These are phyloP conservation scores for Apiotrichum montevideense DNA, from an alignment of 1,284 basidiomycete genomes.

Conservation along the genomic window DNA sequence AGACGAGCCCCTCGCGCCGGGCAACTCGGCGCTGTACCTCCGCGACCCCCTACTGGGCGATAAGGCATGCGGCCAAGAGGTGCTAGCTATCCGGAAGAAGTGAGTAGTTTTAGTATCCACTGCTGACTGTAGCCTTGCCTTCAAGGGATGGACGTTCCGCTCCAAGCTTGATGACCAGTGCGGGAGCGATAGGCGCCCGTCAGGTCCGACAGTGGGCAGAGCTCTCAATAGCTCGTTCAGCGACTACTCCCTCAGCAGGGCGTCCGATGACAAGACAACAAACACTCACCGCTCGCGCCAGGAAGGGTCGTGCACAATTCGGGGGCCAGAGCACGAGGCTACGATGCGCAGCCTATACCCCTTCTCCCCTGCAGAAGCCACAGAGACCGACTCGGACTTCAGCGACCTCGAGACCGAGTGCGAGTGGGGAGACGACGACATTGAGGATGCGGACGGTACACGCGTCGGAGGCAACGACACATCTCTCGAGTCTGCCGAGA, in stretches of 20 bases:
- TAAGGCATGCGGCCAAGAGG: constrained; percentile 72
- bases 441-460: background rate
- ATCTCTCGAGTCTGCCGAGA: background rate
- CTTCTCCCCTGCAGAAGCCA: background rate
- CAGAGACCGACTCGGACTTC: background rate
- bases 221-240: too few relatives aligned
- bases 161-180: background rate
- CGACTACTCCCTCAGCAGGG: too few relatives aligned
- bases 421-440: background rate
- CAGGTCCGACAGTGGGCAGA: background rate
- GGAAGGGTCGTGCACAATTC: background rate
- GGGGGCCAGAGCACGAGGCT: background rate
- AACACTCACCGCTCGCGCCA: background rate
- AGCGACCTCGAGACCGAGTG: constrained; percentile 1
- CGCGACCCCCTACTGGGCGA: constrained; percentile 81
- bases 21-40: constrained; percentile 75
- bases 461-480: too few relatives aligned
- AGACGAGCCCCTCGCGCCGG: constrained; percentile 79
- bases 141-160: constrained; percentile 41
- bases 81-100: constrained; percentile 83
- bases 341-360: background rate
- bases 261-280: background rate
- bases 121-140: constrained; percentile 29
- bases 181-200: background rate
- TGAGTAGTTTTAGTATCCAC: constrained; percentile 21